phyloP scores from a whole-genome alignment of 192 early-diverging fungal species.

The Rhizophagus sp. region DNA sequence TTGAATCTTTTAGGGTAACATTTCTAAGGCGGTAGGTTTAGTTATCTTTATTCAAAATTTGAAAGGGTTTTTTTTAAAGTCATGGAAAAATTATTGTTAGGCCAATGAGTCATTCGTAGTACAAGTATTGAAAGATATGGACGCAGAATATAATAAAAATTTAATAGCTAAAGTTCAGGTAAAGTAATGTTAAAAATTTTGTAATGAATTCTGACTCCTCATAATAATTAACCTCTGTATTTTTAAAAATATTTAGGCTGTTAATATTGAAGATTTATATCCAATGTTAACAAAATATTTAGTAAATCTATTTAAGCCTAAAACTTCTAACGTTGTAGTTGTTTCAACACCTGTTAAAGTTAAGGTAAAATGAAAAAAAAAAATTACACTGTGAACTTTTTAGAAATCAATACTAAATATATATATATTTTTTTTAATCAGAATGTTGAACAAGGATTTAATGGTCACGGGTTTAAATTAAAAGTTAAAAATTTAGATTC shows the following conservation, averaged over 20 bases:
- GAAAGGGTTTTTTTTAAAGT: background rate
- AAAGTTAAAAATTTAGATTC: constrained; percentile 49
- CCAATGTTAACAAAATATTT: constrained; percentile 54
- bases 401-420: background rate
- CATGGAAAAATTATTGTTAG: constrained; percentile 23
- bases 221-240: too few species aligned
- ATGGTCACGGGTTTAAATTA: constrained; percentile 47
- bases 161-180: constrained; percentile 52
- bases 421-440: background rate
- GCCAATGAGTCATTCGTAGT: constrained; percentile 52
- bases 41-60: background rate
- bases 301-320: constrained; percentile 48
- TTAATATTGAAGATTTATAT: constrained; percentile 49
- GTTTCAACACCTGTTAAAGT: constrained; percentile 53
- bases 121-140: constrained; percentile 51
- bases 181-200: background rate
- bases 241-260: constrained; percentile 25
- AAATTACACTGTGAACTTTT: background rate
- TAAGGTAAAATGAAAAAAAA: constrained; percentile 2
- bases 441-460: constrained; percentile 54
- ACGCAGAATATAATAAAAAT: constrained; percentile 50
- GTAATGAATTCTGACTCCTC: too few species aligned
- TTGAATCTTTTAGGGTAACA: background rate
- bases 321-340: constrained; percentile 52
- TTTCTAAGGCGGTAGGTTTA: constrained; percentile 1